Base-by-base conservation (phyloP, 164 flowering plant genomes). In the Litsea cubeba region DNA sequence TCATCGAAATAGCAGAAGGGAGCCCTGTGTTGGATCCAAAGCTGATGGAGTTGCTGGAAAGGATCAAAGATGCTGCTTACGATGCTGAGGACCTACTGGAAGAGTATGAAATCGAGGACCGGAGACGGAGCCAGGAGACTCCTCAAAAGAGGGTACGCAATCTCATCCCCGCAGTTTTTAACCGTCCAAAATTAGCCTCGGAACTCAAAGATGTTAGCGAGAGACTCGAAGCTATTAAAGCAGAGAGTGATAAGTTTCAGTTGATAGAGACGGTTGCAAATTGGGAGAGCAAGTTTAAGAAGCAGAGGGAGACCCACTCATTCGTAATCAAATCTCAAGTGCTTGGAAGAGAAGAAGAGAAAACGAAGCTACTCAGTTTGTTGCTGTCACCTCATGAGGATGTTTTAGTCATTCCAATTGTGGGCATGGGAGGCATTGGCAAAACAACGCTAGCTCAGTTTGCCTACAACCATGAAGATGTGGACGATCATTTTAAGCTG, bases 341-440 rank as follows among this genome's bases (percentile, higher is more conserved):
- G 10, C 30, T 25, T 65, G 76, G 76, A 54, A 74, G 76, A 28
- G 71, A 74, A 0, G 64, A 26, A 18, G 76, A 74, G 12, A 66
- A 26, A 20, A 26, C 28, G 25, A 67, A 66, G 6, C n/a, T 74
- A 1, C 63, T 66, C 18, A 17, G 50, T 14, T 50, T 65, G 17
- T 11, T 35, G 10, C 14, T 24, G 15, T n/a, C 11, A 22, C 17
- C 11, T 1, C 35, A 1, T 14, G 14, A 12, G 3, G n/a, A 10
- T 12, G 69, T 40, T 40, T 40, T 8, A 5, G 10, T 40, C 46
- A 24, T 24, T n/a, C 3, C 23, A 17, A 40, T 40, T 7, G 46
- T 40, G 46, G 46, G 8, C 46, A 40, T 40, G 46, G 46, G 46
- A 40, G 46, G 46, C 10, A 40, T 40, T 40, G 46, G 46, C 11